phyloP scores from a whole-genome alignment of 2,329 filamentous ascomycete species.

The Ophiostoma australiae region DNA sequence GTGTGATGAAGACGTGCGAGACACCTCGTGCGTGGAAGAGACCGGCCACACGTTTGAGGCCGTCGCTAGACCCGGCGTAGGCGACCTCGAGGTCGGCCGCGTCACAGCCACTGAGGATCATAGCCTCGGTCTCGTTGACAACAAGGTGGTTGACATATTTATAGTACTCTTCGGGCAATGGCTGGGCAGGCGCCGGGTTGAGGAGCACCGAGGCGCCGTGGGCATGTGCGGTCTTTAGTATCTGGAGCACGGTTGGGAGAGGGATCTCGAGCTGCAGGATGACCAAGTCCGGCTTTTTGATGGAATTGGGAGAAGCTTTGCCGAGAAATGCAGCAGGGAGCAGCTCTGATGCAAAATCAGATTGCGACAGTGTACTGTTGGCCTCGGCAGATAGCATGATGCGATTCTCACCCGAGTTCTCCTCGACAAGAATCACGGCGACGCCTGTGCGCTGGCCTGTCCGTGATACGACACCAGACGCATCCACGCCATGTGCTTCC shows the following conservation, averaged over 20 bases:
- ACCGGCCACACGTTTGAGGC: slow-evolving; percentile 39
- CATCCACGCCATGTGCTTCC: slow-evolving; percentile 57
- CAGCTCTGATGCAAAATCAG: neutral
- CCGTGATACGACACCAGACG: slow-evolving; percentile 45
- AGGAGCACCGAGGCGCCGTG: slow-evolving; percentile 54
- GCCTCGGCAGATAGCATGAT: slow-evolving; percentile 70
- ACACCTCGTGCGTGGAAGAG: slow-evolving; percentile 63
- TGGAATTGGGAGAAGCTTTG: slow-evolving; percentile 35
- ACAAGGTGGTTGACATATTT: slow-evolving; percentile 59
- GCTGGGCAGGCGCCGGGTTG: slow-evolving; percentile 66
- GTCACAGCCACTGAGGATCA: slow-evolving; percentile 40
- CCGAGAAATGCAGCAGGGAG: slow-evolving; percentile 26
- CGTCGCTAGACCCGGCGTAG: slow-evolving; percentile 35
- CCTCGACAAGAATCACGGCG: slow-evolving; percentile 71
- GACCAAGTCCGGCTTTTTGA: slow-evolving; percentile 42
- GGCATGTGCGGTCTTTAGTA: slow-evolving; percentile 40
- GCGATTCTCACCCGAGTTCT: slow-evolving; percentile 66
- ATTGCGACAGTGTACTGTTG: slow-evolving; percentile 48
- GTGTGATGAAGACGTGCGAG: slow-evolving; percentile 72
- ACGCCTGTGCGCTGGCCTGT: slow-evolving; percentile 59
- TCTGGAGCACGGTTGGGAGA: slow-evolving; percentile 46
- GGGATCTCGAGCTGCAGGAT: slow-evolving; percentile 61
- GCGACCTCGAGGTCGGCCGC: slow-evolving; percentile 44
- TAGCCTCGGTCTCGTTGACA: slow-evolving; percentile 70
- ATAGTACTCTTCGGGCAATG: slow-evolving; percentile 33